A percentile compares a stretch with the other conserved stretches of the same genome.
phyloP scores from a whole-genome alignment of 768 basidiomycete genomes.

The Tulasnella sp. region DNA sequence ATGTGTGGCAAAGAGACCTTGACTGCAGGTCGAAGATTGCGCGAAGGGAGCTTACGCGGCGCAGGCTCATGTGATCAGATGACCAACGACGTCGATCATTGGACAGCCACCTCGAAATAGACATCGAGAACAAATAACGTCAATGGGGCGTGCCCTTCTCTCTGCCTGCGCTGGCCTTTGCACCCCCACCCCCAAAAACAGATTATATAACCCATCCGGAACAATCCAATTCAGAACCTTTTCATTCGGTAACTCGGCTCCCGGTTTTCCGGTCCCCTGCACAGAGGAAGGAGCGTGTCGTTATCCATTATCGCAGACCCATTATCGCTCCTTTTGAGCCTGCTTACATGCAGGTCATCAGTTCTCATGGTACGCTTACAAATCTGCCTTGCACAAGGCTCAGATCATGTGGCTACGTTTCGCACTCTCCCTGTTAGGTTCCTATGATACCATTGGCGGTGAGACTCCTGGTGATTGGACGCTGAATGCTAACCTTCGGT shows the following conservation, averaged over 20 bases:
- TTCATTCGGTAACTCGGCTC: neutral
- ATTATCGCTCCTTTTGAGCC: too few species aligned
- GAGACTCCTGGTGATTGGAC: neutral
- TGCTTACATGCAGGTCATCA: neutral
- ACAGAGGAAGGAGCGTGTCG: neutral
- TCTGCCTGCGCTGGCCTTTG: too few species aligned
- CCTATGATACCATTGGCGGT: neutral
- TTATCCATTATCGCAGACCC: neutral
- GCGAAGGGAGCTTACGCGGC: neutral
- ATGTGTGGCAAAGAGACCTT: neutral
- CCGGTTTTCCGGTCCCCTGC: neutral
- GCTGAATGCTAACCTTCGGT: neutral
- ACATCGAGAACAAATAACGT: neutral
- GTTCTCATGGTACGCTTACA: neutral
- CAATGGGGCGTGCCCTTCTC: too few species aligned
- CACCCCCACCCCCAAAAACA: too few species aligned
- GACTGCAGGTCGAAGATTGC: too few species aligned
- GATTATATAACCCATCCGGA: too few species aligned
- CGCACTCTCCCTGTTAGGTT: neutral
- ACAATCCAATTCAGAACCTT: neutral
- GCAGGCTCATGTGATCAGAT: neutral
- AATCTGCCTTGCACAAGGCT: neutral
- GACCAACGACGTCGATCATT: neutral
- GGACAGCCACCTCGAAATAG: neutral
- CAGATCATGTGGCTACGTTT: neutral